Evolutionary conservation across 192 early-diverging fungal genomes (phyloP), one percentile per base, ranked within the genome.

Genomic region (Glomus cerebriforme): DNA sequence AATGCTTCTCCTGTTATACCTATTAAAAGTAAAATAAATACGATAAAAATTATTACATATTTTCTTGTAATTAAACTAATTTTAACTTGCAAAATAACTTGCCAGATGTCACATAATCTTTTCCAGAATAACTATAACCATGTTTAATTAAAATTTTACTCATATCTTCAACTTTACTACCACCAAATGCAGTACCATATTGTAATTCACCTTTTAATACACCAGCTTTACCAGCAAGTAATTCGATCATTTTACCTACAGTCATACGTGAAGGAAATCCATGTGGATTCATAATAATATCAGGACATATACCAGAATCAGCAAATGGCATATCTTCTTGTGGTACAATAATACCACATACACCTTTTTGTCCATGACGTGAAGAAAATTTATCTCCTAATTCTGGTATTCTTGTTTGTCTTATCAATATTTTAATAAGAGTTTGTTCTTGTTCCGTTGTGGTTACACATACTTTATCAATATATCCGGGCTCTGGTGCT

Each of bases 221-320:
- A 59, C 97, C 96, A 1, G 96, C 96, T 83, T 99, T 99, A 73
- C 96, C 97, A 2, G 96, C 93, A 58, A 99, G 85, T 82, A 97
- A 85, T 86, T 99, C 98, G 83, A 99, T 97, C 94, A 99, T 97
- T 84, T 99, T 97, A 62, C 98, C 98, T 3, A 99, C 96, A 32
- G 97, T 99, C 97, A 99, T 99, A 85, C 97, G 95, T 34, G 93
- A 95, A 39, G 97, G 97, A 89, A 99, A 97, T 79, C 96, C 96
- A 82, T 99, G 97, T 13, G 97, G 97, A 88, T 99, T 99, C 96
- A 99, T 99, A 87, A 99, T 96, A 72, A 99, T 94, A 79, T 99
- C 97, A 12, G 97, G 97, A 58, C 87, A 90, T 35, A 97, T 89
- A 63, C 97, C 97, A 45, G 88, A 82, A 82, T 98, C 96, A 15